Base-by-base conservation (phyloP, 140 eudicot species). In the Bidens hawaiensis region DNA sequence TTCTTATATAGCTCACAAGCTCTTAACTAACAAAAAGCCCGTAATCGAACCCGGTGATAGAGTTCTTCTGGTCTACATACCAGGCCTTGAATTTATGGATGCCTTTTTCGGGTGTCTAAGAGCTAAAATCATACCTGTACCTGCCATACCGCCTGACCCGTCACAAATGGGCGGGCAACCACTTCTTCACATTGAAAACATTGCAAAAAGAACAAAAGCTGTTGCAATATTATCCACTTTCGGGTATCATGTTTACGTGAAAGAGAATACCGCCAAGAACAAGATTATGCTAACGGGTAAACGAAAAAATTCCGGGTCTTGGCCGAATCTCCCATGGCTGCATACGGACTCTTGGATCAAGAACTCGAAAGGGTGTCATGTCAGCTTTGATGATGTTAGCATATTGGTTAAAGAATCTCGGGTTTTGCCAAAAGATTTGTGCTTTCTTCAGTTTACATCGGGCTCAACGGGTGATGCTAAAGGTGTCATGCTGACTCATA, bases 381-480 rank as follows among this genome's bases (percentile, higher is more conserved):
- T 58, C 27, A 52, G 24, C 31, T 33, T 59, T 42, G 60, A 36
- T 63, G 68, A 75, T 56, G 43, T 49, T 38, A 62, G 19, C 40
- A 54, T 53, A 17, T 25, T 73, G 62, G 43, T 65, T 25, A 68
- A 71, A 40, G 70, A 60, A 65, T 38, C 67, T 28, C 60, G 18
- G 18, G 68, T 60, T 50, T 7, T 48, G 8, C 69, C 65, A 15
- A 64, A 75, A 18, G 81, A 80, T 56, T 62, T 80, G 23, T 80
- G 85, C 19, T 80, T 80, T 75, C 81, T 80, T 43, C 81, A 80
- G 33, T 80, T 80, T 64, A 80, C 85, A 62, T 80, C 81, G 0
- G 85, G 85, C 2, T 80, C 85, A 62, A 80, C 85, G 1, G 85
- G 85, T 1, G 85, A 80, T 13, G 81, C 81, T 16, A 80, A 80